Conservation (phyloP, 768 basidiomycete species). For the Cyclocybe aegerita region DNA sequence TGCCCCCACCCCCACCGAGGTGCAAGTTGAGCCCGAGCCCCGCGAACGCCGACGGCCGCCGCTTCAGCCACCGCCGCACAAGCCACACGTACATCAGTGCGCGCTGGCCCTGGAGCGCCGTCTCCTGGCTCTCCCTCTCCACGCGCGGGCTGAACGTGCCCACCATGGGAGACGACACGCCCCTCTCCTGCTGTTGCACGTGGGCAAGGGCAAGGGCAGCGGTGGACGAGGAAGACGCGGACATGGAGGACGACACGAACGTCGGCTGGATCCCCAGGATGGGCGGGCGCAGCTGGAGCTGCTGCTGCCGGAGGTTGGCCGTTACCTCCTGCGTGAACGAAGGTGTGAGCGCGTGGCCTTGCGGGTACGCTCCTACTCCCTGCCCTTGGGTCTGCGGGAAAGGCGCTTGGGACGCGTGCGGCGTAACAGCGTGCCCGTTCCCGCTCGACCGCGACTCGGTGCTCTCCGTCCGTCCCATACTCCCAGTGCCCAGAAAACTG, state of each 20-base stretch:
- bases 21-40: conserved; percentile 32
- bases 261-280: conserved; percentile 69
- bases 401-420: too few species aligned
- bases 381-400: too few species aligned
- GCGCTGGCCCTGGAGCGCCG: conserved; percentile 24
- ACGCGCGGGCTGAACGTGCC: conserved; percentile 17
- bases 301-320: conserved; percentile 23
- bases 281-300: conserved; percentile 34
- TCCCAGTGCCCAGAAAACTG: conserved; percentile 7
- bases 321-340: conserved; percentile 10
- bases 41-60: conserved; percentile 37
- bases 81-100: conserved; percentile 74
- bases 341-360: conserved; percentile 7
- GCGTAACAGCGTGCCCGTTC: neutral
- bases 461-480: conserved; percentile 1
- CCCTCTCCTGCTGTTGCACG: neutral
- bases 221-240: conserved; percentile 18
- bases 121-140: conserved; percentile 19
- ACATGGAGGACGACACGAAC: conserved; percentile 49
- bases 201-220: too few species aligned
- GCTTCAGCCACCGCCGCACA: conserved; percentile 74
- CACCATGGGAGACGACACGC: conserved; percentile 25
- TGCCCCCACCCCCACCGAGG: conserved; percentile 10
- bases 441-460: neutral
- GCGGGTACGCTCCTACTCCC: too few species aligned